Evolutionary conservation across 345 rosid species (phyloP).

Genomic region (Populus alba): DNA sequence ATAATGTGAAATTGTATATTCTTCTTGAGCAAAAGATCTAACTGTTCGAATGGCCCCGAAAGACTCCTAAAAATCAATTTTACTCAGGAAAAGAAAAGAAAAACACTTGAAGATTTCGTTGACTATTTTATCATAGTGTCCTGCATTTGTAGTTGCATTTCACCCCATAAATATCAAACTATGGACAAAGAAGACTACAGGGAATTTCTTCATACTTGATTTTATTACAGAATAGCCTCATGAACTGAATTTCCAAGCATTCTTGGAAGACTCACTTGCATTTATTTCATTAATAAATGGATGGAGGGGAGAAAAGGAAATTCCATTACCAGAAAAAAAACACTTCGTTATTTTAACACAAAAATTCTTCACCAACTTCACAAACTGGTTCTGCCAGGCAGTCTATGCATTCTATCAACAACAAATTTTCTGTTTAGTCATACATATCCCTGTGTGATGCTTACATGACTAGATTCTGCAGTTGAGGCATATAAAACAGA

Average conservation of each 20-base stretch:
- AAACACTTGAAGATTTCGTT: not conserved
- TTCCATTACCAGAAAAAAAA: not conserved
- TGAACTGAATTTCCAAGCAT: not conserved
- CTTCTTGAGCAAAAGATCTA: conserved; percentile 90
- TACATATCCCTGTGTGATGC: no score
- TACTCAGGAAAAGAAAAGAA: not conserved
- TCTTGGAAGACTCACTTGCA: not conserved
- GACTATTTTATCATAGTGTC: not conserved
- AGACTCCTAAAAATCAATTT: conserved; percentile 62
- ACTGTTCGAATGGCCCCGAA: conserved; percentile 95
- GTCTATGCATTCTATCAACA: no score
- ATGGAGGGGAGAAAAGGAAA: not conserved
- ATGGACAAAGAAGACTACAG: not conserved
- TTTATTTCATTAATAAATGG: not conserved
- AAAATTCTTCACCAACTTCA: not conserved
- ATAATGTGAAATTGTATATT: conserved; percentile 59
- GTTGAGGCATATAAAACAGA: not conserved
- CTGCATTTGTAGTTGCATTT: not conserved
- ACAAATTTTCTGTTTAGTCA: no score
- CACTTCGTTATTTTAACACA: no score
- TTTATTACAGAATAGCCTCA: no score
- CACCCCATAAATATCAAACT: not conserved
- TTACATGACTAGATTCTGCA: no score
- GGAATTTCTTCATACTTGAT: not conserved
- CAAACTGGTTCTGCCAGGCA: no score